Evolutionary conservation across 129 eudicot genomes (phyloP).

Genomic region (Pittosporum tobira): DNA sequence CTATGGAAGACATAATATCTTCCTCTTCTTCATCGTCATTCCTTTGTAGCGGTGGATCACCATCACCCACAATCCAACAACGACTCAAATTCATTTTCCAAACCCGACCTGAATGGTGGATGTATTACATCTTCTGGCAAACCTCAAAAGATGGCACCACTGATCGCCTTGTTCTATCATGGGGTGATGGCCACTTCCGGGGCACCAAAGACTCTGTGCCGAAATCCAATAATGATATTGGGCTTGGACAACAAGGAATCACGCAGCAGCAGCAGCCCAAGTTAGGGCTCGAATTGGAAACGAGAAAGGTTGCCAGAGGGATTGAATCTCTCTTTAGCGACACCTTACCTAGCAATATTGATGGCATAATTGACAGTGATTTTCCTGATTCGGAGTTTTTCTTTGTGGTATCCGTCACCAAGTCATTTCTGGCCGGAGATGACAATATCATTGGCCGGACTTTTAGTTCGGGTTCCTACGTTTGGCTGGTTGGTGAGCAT

Average conservation of each 20-base stretch:
- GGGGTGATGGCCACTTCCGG: conserved; percentile 39
- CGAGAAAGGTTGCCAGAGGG: conserved; percentile 6
- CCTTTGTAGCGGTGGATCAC: background rate
- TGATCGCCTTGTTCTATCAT: conserved; percentile 22
- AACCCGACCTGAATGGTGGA: conserved; percentile 37
- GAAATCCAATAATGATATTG: background rate
- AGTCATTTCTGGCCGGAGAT: conserved; percentile 20
- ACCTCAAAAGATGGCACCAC: conserved; percentile 23
- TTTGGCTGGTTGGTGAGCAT: conserved; percentile 26
- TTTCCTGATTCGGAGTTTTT: conserved; percentile 29
- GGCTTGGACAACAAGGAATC: no score
- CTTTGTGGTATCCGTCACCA: conserved; percentile 28
- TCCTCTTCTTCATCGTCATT: conserved; percentile 15
- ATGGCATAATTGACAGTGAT: background rate
- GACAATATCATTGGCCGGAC: conserved; percentile 26
- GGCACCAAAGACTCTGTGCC: conserved; percentile 13
- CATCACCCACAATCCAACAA: conserved; percentile 22
- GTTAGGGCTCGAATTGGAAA: conserved; percentile 11
- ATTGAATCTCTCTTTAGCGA: conserved; percentile 14
- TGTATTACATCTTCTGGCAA: conserved; percentile 46
- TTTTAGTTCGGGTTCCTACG: conserved; percentile 26
- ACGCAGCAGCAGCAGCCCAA: background rate
- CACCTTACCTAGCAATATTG: background rate
- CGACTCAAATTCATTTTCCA: conserved; percentile 31
- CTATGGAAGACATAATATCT: conserved; percentile 14